Conservation (phyloP, 805 yeast genomes). For the Candida loeiensis region DNA sequence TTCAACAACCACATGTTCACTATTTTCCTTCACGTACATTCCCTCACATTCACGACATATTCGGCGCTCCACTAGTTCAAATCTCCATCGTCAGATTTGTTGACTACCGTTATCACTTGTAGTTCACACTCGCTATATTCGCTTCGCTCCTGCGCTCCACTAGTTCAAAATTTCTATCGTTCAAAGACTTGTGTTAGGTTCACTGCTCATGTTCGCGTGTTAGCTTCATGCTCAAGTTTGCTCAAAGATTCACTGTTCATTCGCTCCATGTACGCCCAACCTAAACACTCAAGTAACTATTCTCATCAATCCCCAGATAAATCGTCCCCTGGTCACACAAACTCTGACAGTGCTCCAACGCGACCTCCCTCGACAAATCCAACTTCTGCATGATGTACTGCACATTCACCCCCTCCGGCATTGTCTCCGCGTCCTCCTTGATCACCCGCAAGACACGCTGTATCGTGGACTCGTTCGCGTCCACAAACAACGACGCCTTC, state of each 20-base stretch:
- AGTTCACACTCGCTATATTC: too few species aligned
- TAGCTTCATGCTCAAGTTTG: not conserved
- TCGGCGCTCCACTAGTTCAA: too few species aligned
- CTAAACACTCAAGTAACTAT: conserved; percentile 12
- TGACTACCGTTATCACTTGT: too few species aligned
- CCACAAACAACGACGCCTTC: conserved; percentile 25
- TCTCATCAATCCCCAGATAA: conserved; percentile 68
- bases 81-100: too few species aligned
- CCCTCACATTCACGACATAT: too few species aligned
- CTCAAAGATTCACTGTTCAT: not conserved
- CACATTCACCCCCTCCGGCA: conserved; percentile 77
- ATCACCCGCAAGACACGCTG: conserved; percentile 49
- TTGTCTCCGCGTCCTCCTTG: conserved; percentile 48
- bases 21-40: too few species aligned
- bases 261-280: not conserved
- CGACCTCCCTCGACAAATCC: conserved; percentile 47
- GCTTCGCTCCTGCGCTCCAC: too few species aligned
- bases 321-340: conserved; percentile 67
- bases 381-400: conserved; percentile 57
- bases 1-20: too few species aligned
- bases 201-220: not conserved
- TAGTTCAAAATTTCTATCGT: too few species aligned
- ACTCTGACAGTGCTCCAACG: conserved; percentile 46
- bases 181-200: too few species aligned
- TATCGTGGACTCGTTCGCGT: conserved; percentile 21